These are phyloP conservation scores for Silene coronaria DNA, from an alignment of 179 eudicot genomes.

Conservation along the genomic window DNA sequence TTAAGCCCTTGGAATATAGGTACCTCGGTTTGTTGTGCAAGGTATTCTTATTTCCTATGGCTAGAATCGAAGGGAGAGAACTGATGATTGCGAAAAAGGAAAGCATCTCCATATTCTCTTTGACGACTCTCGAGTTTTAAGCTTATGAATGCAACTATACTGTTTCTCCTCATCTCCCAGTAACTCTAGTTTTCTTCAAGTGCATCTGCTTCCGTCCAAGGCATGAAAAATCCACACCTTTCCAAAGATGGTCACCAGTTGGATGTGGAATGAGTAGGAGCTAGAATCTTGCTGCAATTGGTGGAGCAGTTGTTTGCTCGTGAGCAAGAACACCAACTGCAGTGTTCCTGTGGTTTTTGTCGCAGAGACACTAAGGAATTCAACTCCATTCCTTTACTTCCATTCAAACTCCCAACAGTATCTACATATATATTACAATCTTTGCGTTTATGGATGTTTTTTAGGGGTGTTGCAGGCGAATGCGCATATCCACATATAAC, in stretches of 20 bases:
- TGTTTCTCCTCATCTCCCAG: constrained; percentile 45
- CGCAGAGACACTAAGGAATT: constrained; percentile 38
- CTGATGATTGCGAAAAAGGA: no score
- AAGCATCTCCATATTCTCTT: neutral
- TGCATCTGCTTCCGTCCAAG: constrained; percentile 72
- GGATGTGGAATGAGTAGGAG: constrained; percentile 44
- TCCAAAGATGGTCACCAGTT: constrained; percentile 35
- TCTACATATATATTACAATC: neutral
- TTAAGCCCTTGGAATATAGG: neutral
- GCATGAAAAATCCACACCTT: constrained; percentile 43
- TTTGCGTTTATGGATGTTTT: no score
- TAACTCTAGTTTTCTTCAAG: constrained; percentile 72
- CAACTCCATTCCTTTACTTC: constrained; percentile 43
- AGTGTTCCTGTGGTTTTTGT: constrained; percentile 70
- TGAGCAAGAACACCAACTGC: constrained; percentile 80
- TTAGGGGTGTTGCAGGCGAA: no score
- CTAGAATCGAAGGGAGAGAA: no score
- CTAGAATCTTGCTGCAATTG: constrained; percentile 69
- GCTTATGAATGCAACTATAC: no score
- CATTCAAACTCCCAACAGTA: constrained; percentile 45
- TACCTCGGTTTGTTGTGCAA: neutral
- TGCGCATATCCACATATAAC: constrained; percentile 17
- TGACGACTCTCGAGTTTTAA: no score
- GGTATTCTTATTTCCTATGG: no score
- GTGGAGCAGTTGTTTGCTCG: constrained; percentile 78